These are phyloP conservation scores for Coemansia sp. DNA, from an alignment of 192 early-diverging fungal species.

Conservation along the genomic window DNA sequence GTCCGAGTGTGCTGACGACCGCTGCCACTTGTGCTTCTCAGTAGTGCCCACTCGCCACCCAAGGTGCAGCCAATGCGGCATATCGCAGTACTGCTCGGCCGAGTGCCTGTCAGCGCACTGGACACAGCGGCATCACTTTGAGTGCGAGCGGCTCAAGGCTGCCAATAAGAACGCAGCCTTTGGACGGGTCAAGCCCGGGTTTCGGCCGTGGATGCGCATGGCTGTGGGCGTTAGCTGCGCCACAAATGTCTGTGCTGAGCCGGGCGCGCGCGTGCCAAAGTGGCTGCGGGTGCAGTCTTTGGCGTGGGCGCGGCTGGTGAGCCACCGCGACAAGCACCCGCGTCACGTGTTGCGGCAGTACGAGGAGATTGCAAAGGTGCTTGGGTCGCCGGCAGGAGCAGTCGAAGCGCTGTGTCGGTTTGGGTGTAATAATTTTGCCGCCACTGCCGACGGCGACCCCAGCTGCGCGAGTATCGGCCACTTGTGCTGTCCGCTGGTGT, in stretches of 20 bases:
- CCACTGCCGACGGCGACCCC: constrained; percentile 34
- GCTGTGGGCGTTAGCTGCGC: constrained; percentile 16
- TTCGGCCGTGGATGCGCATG: constrained; percentile 38
- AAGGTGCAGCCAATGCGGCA: constrained; percentile 45
- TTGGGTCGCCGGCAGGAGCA: not conserved
- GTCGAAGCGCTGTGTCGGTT: constrained; percentile 26
- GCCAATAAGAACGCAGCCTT: constrained; percentile 1
- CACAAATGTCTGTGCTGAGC: not conserved
- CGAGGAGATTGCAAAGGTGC: constrained; percentile 25
- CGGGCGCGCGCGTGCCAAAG: not conserved
- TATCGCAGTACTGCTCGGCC: constrained; percentile 29
- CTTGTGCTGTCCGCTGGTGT: constrained; percentile 40
- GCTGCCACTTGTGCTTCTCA: constrained; percentile 33
- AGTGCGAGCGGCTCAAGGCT: constrained; percentile 10
- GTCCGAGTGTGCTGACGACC: not conserved
- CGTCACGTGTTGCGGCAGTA: constrained; percentile 35
- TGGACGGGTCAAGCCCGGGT: constrained; percentile 23
- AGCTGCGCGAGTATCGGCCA: constrained; percentile 11
- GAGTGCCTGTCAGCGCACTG: constrained; percentile 34
- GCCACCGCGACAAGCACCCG: constrained; percentile 31
- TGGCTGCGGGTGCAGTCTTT: constrained; percentile 32
- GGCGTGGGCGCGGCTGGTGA: constrained; percentile 34
- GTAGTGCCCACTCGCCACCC: constrained; percentile 23
- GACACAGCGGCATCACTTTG: constrained; percentile 29
- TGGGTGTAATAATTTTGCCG: constrained; percentile 25